A percentile compares a stretch with the other conserved stretches of the same genome.
Conservation (phyloP, 73 alveolate genomes). For the Uronychia binucleata region DNA sequence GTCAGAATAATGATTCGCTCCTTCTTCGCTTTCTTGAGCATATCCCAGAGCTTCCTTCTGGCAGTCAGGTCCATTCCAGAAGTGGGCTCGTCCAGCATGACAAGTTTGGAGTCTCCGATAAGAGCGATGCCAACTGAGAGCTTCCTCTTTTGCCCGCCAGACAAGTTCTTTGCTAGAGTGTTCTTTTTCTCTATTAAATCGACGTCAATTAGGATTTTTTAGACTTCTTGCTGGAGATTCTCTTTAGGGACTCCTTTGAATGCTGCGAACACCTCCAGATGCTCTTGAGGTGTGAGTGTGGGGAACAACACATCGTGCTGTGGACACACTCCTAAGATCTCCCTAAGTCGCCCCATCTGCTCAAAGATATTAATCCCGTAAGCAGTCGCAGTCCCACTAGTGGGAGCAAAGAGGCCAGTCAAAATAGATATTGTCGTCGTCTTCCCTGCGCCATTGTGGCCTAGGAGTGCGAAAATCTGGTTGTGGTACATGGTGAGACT, state of each 20-base stretch:
- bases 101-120: constrained; percentile 89
- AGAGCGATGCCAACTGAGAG: constrained; percentile 92
- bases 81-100: constrained; percentile 97
- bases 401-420: constrained; percentile 81
- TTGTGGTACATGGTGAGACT: constrained; percentile 77
- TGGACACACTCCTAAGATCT: constrained; percentile 86
- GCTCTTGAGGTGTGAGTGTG: constrained; percentile 75
- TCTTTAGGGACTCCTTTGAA: constrained; percentile 81
- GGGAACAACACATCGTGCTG: constrained; percentile 80
- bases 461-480: constrained; percentile 89
- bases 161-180: constrained; percentile 77
- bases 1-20: constrained; percentile 92
- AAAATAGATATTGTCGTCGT: constrained; percentile 90
- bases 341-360: constrained; percentile 52
- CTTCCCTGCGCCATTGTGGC: constrained; percentile 97
- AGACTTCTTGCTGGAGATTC: constrained; percentile 65
- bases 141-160: constrained; percentile 95
- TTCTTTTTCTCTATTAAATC: constrained; percentile 74
- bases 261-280: constrained; percentile 70
- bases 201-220: constrained; percentile 83
- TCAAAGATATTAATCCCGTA: constrained; percentile 71
- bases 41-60: constrained; percentile 95
- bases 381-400: constrained; percentile 72
- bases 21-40: constrained; percentile 84
- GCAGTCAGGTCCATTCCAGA: constrained; percentile 96